A percentile compares a stretch with the other conserved stretches of the same genome.
phyloP scores from a whole-genome alignment of 176 grass and related monocot genomes.

The Oryza glaberrima region DNA sequence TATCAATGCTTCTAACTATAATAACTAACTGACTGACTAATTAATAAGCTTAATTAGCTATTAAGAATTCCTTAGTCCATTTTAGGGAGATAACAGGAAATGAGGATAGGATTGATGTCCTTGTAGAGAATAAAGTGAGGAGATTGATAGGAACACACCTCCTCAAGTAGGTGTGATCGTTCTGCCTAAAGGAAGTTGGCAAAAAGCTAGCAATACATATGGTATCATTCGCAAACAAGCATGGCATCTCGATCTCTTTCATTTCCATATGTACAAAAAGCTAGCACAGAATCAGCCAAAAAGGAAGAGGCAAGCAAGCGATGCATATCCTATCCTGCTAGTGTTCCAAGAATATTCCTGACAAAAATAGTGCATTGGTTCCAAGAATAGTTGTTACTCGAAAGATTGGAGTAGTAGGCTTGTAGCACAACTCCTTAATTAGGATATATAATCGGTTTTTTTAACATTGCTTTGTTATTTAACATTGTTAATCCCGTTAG shows the following conservation, averaged over 20 bases:
- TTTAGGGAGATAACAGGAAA: slow-evolving; percentile 8
- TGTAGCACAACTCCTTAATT: too few relatives aligned
- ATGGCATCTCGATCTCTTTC: slow-evolving; percentile 34
- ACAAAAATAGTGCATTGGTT: neutral
- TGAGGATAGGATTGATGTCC: slow-evolving; percentile 45
- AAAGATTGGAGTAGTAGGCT: too few relatives aligned
- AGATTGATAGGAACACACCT: slow-evolving; percentile 15
- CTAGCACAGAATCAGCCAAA: slow-evolving; percentile 19
- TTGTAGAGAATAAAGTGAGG: slow-evolving; percentile 46
- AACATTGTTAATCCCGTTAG: too few relatives aligned
- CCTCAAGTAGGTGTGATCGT: slow-evolving; percentile 9
- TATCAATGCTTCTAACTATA: too few relatives aligned
- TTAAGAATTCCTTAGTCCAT: neutral
- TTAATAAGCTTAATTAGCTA: too few relatives aligned
- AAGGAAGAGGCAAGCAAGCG: neutral
- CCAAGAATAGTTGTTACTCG: too few relatives aligned
- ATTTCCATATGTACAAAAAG: slow-evolving; percentile 22
- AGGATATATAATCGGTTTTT: too few relatives aligned
- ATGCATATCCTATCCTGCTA: slow-evolving; percentile 44
- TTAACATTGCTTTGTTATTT: too few relatives aligned
- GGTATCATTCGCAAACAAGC: slow-evolving; percentile 1
- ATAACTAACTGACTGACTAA: too few relatives aligned
- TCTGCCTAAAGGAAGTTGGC: slow-evolving; percentile 20
- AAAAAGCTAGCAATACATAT: neutral
- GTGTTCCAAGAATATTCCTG: slow-evolving; percentile 13